Conservation (phyloP, 371 early-diverging fungal species). For the Mucor ambiguus region DNA sequence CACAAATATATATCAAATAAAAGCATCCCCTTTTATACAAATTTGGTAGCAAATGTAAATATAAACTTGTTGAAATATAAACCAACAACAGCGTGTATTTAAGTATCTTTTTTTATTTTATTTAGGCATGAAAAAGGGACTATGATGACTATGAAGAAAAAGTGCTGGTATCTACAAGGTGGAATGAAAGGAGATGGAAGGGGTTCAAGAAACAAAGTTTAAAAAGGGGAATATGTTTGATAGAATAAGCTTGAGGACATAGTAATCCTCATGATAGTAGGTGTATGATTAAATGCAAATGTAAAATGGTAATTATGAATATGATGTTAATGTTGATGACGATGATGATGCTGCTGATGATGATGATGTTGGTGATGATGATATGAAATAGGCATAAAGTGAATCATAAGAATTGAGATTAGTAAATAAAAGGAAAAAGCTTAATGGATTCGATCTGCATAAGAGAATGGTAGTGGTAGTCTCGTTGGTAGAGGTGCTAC, state of each 20-base stretch:
- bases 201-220: constrained; percentile 7
- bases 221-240: neutral
- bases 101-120: neutral
- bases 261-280: neutral
- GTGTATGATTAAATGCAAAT: constrained; percentile 5
- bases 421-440: neutral
- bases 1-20: constrained; percentile 2
- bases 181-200: constrained; percentile 19
- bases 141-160: neutral
- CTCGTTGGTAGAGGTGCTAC: constrained; percentile 29
- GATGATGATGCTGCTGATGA: neutral
- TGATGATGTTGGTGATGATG: constrained; percentile 8
- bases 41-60: constrained; percentile 2
- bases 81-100: neutral
- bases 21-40: neutral
- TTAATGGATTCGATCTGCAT: constrained; percentile 27
- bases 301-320: constrained; percentile 7
- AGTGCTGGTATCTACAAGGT: constrained; percentile 3
- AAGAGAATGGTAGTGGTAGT: constrained; percentile 18
- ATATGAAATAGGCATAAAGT: neutral
- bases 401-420: constrained; percentile 2
- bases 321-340: constrained; percentile 5
- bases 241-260: constrained; percentile 3
- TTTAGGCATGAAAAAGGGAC: constrained; percentile 1
- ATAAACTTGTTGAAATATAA: neutral